A percentile compares a stretch with the other conserved stretches of the same genome.
Evolutionary conservation across 1,139 yeast species (phyloP).

Genomic region (Debaryomyces nepalensis): DNA sequence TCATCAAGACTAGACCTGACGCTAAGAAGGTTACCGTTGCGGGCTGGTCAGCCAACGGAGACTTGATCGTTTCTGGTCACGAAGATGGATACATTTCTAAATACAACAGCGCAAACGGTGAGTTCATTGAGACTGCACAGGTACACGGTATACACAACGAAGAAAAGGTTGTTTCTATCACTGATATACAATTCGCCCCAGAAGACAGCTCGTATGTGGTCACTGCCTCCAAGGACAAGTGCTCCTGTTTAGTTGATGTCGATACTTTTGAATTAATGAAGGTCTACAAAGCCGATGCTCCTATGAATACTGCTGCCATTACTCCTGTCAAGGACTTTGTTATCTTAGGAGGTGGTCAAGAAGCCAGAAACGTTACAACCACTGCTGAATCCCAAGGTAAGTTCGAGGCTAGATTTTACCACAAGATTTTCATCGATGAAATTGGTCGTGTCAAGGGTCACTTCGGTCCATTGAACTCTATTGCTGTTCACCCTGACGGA

Average conservation of each 20-base stretch:
- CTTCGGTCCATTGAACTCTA: conserved; percentile 95
- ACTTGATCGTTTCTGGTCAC: conserved; percentile 83
- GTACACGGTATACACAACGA: conserved; percentile 72
- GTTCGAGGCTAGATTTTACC: conserved; percentile 95
- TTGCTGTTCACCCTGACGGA: conserved; percentile 95
- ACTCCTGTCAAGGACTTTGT: conserved; percentile 92
- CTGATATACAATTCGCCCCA: conserved; percentile 86
- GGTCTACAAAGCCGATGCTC: conserved; percentile 85
- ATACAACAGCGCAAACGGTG: conserved; percentile 78
- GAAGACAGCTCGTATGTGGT: conserved; percentile 87
- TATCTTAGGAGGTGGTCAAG: conserved; percentile 98
- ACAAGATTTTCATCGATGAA: conserved; percentile 93
- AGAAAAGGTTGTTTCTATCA: conserved; percentile 56
- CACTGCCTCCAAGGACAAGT: conserved; percentile 91
- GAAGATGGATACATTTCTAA: conserved; percentile 84
- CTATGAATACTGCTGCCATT: conserved; percentile 93
- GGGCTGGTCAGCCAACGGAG: conserved; percentile 81
- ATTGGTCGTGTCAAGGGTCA: conserved; percentile 98
- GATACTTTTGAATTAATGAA: conserved; percentile 75
- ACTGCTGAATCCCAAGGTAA: conserved; percentile 94
- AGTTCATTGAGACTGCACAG: conserved; percentile 58
- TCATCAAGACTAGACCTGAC: conserved; percentile 65
- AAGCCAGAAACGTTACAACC: conserved; percentile 96
- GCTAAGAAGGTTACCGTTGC: conserved; percentile 80
- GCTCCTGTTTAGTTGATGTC: conserved; percentile 79